A percentile compares a stretch with the other conserved stretches of the same genome.
phyloP scores from a whole-genome alignment of 495 filamentous ascomycete genomes.

The Aspergillus taichungensis region DNA sequence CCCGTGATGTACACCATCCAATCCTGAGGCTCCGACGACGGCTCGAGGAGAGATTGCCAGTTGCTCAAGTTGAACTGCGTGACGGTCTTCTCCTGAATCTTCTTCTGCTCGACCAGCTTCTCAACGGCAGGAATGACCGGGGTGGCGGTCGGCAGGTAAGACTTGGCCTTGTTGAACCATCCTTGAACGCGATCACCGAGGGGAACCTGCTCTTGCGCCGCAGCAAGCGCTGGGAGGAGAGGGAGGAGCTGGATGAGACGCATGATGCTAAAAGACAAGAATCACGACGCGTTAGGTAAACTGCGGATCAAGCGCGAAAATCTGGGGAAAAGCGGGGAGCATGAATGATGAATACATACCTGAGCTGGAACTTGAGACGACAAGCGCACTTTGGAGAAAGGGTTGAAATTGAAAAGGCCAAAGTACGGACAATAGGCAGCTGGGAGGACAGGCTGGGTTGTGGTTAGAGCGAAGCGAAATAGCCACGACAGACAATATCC shows the following conservation, averaged over 20 bases:
- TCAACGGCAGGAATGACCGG: conserved; percentile 39
- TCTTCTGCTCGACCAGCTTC: conserved; percentile 42
- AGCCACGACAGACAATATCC: conserved; percentile 14
- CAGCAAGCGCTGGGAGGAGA: conserved; percentile 61
- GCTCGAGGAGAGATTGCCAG: conserved; percentile 61
- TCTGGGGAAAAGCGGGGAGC: background rate
- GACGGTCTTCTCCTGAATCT: conserved; percentile 48
- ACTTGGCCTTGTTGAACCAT: conserved; percentile 53
- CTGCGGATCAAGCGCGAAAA: background rate
- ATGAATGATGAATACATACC: conserved; percentile 8
- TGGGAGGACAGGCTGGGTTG: conserved; percentile 13
- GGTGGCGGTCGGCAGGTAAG: conserved; percentile 48
- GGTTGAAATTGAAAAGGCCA: conserved; percentile 10
- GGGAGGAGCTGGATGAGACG: conserved; percentile 55
- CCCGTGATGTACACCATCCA: conserved; percentile 78
- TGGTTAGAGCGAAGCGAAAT: conserved; percentile 11
- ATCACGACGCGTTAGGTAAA: conserved; percentile 8
- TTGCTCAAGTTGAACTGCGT: conserved; percentile 57
- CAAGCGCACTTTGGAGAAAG: conserved; percentile 14
- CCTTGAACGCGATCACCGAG: conserved; percentile 59
- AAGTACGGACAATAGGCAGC: conserved; percentile 22
- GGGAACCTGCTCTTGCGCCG: conserved; percentile 65
- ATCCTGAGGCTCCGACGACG: conserved; percentile 58
- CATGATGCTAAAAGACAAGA: conserved; percentile 40
- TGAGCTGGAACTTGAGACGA: conserved; percentile 8